phyloP scores from a whole-genome alignment of 768 basidiomycete species.

The Lactarius vividus region DNA sequence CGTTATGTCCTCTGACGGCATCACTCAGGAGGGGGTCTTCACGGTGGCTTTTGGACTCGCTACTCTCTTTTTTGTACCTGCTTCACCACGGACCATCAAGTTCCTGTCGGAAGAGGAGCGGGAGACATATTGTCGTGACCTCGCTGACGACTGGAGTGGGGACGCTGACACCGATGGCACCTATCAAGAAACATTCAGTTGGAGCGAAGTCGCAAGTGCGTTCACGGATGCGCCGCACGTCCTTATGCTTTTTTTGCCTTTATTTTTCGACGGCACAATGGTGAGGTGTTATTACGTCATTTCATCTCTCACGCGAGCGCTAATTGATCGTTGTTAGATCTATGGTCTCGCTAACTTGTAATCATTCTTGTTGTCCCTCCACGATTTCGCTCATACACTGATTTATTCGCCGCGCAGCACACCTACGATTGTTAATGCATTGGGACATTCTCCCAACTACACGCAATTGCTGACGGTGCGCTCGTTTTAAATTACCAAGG shows the following conservation, averaged over 20 bases:
- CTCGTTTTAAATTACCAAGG: neutral
- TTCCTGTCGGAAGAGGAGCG: constrained; percentile 55
- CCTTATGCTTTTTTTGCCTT: constrained; percentile 46
- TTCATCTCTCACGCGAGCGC: neutral
- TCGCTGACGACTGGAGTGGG: constrained; percentile 30
- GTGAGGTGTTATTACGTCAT: neutral
- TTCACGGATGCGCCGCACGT: constrained; percentile 51
- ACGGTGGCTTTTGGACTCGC: constrained; percentile 54
- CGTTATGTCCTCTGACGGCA: neutral
- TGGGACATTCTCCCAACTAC: constrained; percentile 32
- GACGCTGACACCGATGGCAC: constrained; percentile 41
- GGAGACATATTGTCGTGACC: constrained; percentile 38
- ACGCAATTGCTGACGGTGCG: constrained; percentile 34
- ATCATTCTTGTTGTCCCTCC: constrained; percentile 2
- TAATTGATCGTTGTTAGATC: constrained; percentile 2
- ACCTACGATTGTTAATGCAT: constrained; percentile 30
- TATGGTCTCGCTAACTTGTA: constrained; percentile 31
- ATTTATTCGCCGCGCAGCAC: constrained; percentile 25
- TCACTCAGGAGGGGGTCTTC: constrained; percentile 53
- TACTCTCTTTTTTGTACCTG: constrained; percentile 51
- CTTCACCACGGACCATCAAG: constrained; percentile 41
- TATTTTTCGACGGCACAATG: constrained; percentile 53
- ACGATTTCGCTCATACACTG: neutral
- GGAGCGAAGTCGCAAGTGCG: constrained; percentile 51
- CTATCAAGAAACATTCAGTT: constrained; percentile 48